Percentiles rank a stretch among this genome's conserved stretches.
Conservation (phyloP, 1,284 basidiomycete species). For the Sporisorium scitamineum region DNA sequence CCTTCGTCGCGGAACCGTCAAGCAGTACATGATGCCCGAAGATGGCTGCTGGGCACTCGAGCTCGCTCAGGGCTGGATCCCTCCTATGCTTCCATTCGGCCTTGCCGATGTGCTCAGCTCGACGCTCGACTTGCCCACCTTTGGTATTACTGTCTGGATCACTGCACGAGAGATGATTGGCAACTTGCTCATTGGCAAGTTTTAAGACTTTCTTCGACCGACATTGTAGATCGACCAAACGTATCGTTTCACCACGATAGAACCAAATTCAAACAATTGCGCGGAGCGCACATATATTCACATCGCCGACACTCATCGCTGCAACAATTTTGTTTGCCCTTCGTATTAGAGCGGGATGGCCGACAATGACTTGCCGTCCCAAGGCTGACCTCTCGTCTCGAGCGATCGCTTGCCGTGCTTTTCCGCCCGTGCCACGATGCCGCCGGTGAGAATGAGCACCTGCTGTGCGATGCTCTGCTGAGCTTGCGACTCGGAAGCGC, state of each 20-base stretch:
- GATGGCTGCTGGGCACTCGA: slow-evolving; percentile 91
- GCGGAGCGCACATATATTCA: slow-evolving; percentile 1
- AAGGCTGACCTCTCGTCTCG: slow-evolving; percentile 38
- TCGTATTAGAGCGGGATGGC: slow-evolving; percentile 34
- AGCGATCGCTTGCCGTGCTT: slow-evolving; percentile 40
- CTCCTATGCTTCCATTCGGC: slow-evolving; percentile 80
- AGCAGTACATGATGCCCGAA: slow-evolving; percentile 98
- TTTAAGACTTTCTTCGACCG: slow-evolving; percentile 3
- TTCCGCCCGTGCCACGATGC: slow-evolving; percentile 58
- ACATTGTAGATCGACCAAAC: not conserved
- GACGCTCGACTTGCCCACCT: slow-evolving; percentile 86
- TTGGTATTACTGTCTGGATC: slow-evolving; percentile 83
- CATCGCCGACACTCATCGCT: not conserved
- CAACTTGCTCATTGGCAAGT: slow-evolving; percentile 59
- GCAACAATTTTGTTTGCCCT: not conserved
- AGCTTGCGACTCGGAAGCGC: slow-evolving; percentile 17
- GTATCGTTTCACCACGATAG: not conserved
- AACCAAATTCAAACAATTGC: not conserved
- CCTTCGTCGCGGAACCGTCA: slow-evolving; percentile 82
- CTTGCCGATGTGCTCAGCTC: slow-evolving; percentile 86
- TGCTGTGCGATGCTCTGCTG: slow-evolving; percentile 36
- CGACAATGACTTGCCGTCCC: slow-evolving; percentile 39
- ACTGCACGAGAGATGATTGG: slow-evolving; percentile 73
- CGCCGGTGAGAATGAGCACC: slow-evolving; percentile 61
- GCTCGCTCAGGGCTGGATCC: slow-evolving; percentile 80